Base-by-base conservation (phyloP, 495 filamentous ascomycete species). In the Penicillium alfredii region DNA sequence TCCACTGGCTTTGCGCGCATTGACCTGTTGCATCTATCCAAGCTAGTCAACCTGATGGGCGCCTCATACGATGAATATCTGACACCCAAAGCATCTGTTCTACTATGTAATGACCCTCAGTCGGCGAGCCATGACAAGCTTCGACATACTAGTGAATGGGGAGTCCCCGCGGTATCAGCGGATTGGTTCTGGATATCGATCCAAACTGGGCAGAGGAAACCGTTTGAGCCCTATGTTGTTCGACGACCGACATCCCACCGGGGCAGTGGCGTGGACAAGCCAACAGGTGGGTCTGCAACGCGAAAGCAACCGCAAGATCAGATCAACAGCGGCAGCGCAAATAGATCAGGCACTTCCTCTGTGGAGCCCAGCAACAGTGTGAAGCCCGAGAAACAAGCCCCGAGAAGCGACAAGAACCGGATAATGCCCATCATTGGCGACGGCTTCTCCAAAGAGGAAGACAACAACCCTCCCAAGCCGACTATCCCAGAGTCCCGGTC, bases 151-250 rank as follows among this genome's bases (percentile, higher is more conserved):
- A 41, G 71, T 15, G 66, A 75, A 42, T 85, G 87, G 68, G 71
- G 73, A 8, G 80, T 96, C 6, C 84, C 88, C 15, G 77, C 87
- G 2, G 84, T 97, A 12, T 77, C 71, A 4, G 72, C 73, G 4
- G 77, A 78, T 9, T 98, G 92, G 92, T 66, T 98, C 3, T 88
- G 82, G 78, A 74, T 78, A 31, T 90, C 82, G 47, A 76, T 96
- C n/a, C 59, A 64, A 30, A 53, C 48, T 22, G 73, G 73, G n/a
- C 61, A 69, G 37, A 68, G 54, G 44, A 68, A 75, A 32, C 53
- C 68, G 9, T 76, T 78, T 28, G 61, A 63, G n/a, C 51, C 66
- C 3, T 73, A 72, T 41, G 33, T 68, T 7, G 45, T 71, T 9
- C 57, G 38, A 34, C 59, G 47, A 36, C 50, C 37, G 39, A 30